Evolutionary conservation across 306 rosid species (phyloP).

Genomic region (Cucurbita argyrosperma): DNA sequence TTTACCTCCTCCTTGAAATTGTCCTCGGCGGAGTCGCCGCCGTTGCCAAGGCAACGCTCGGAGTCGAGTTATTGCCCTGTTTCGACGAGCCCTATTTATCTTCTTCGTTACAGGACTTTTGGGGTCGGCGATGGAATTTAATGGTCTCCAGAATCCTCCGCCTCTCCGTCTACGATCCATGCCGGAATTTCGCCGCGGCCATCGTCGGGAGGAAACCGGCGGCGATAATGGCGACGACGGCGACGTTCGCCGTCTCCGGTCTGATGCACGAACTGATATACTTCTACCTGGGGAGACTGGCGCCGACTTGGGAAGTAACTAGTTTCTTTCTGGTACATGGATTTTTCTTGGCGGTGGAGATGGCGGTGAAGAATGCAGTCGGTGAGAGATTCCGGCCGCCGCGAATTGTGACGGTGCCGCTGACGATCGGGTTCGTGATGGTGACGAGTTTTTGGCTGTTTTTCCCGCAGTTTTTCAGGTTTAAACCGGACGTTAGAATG

Average conservation of each 20-base stretch:
- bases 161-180: conserved; percentile 38
- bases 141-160: conserved; percentile 41
- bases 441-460: conserved; percentile 37
- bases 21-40: conserved; percentile 21
- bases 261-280: conserved; percentile 53
- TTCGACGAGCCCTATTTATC: conserved; percentile 49
- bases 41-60: conserved; percentile 16
- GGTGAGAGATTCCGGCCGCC: conserved; percentile 25
- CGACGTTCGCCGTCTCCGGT: conserved; percentile 42
- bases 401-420: conserved; percentile 12
- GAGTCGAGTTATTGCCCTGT: conserved; percentile 46
- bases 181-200: background rate
- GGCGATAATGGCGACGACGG: conserved; percentile 16
- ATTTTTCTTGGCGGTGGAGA: conserved; percentile 26
- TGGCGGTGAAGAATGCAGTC: conserved; percentile 25
- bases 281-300: conserved; percentile 31
- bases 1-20: conserved; percentile 40
- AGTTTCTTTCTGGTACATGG: conserved; percentile 60
- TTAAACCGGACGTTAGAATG: conserved; percentile 21
- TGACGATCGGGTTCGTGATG: conserved; percentile 36
- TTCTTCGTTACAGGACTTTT: conserved; percentile 56
- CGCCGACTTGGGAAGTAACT: conserved; percentile 43
- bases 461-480: conserved; percentile 38
- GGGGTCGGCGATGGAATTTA: conserved; percentile 76
- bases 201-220: conserved; percentile 30